These are phyloP conservation scores for Tuber brumale DNA, from an alignment of 495 filamentous ascomycete species.

Conservation along the genomic window DNA sequence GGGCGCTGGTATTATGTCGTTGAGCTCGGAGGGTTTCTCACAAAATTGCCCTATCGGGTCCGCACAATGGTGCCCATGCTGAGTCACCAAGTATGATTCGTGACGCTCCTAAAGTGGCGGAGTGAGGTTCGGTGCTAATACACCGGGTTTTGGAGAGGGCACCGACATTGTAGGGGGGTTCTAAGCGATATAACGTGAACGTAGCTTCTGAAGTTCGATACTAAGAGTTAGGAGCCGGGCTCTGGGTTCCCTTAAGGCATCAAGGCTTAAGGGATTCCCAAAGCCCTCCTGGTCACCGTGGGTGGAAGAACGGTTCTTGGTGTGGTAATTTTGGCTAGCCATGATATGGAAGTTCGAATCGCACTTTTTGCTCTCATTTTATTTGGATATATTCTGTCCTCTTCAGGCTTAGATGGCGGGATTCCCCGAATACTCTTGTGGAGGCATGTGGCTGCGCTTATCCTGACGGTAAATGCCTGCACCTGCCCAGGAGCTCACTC, in stretches of 20 bases:
- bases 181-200: background rate
- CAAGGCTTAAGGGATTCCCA: background rate
- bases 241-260: background rate
- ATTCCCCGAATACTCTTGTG: background rate
- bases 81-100: constrained; percentile 2
- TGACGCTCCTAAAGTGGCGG: background rate
- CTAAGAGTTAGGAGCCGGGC: background rate
- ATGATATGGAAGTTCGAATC: background rate
- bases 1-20: background rate
- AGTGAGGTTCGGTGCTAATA: background rate
- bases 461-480: background rate
- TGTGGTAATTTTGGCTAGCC: background rate
- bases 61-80: background rate
- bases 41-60: background rate
- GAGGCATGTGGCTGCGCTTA: background rate
- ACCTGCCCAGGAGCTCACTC: background rate
- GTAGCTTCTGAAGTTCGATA: background rate
- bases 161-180: background rate
- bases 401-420: background rate
- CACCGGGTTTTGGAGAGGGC: background rate
- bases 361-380: background rate
- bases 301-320: background rate
- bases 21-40: background rate
- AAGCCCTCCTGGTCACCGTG: background rate
- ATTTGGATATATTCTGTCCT: background rate